phyloP scores from a whole-genome alignment of 2,329 filamentous ascomycete species.

The Neofusicoccum kwambonambiense region DNA sequence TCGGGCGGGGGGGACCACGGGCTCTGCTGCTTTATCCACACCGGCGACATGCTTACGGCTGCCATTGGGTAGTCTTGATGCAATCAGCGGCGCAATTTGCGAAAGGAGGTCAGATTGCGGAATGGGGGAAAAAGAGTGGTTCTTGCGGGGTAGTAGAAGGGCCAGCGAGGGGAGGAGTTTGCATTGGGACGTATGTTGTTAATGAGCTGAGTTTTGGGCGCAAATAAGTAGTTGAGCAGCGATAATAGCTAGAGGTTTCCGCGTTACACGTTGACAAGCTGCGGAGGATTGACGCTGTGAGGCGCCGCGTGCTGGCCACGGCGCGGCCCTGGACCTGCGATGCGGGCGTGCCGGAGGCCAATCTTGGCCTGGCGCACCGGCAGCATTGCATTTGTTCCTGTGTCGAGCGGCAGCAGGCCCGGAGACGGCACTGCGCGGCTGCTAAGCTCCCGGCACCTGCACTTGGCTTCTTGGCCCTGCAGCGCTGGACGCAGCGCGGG shows the following conservation, averaged over 20 bases:
- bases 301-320: not conserved
- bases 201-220: slow-evolving; percentile 15
- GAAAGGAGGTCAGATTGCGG: slow-evolving; percentile 2
- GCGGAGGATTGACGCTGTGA: not conserved
- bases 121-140: slow-evolving; percentile 3
- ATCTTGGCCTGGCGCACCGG: not conserved
- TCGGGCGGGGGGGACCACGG: not conserved
- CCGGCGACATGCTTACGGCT: not conserved
- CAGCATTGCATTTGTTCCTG: not conserved
- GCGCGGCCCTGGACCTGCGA: not conserved
- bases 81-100: not conserved
- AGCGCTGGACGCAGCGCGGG: not conserved
- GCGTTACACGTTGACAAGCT: not conserved
- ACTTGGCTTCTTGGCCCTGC: slow-evolving; percentile 2
- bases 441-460: not conserved
- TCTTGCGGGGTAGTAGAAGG: not conserved
- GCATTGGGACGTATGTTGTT: slow-evolving; percentile 14
- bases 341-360: not conserved
- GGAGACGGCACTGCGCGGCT: not conserved
- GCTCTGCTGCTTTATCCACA: slow-evolving; percentile 1
- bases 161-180: not conserved
- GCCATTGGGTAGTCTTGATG: not conserved
- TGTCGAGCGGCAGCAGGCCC: too few species aligned
- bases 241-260: slow-evolving; percentile 16
- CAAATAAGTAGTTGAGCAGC: slow-evolving; percentile 18